phyloP scores from a whole-genome alignment of 805 yeast genomes.

The Cyberlindnera xishuangbannaensis region DNA sequence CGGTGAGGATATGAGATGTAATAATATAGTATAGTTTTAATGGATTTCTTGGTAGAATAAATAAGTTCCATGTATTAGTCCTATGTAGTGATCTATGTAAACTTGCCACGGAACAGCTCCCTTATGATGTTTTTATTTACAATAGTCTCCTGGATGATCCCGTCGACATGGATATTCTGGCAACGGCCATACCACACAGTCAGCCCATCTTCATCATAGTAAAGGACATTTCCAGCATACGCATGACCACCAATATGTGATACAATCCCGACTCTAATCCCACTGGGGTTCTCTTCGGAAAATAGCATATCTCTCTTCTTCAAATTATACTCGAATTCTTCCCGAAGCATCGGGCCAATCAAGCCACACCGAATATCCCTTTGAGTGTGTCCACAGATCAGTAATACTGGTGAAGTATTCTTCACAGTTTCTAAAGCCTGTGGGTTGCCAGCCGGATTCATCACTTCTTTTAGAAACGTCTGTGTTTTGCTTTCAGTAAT shows the following conservation, averaged over 20 bases:
- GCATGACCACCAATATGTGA: slow-evolving; percentile 86
- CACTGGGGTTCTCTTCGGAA: slow-evolving; percentile 18
- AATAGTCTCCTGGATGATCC: slow-evolving; percentile 53
- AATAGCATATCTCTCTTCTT: slow-evolving; percentile 28
- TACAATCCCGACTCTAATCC: slow-evolving; percentile 44
- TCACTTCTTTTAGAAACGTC: slow-evolving; percentile 36
- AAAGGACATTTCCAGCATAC: slow-evolving; percentile 76
- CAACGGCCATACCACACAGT: slow-evolving; percentile 75
- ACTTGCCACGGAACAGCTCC: slow-evolving; percentile 49
- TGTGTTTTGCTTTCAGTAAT: slow-evolving; percentile 13
- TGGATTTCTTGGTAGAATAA: too few relatives aligned
- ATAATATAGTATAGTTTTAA: too few relatives aligned
- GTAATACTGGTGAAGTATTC: slow-evolving; percentile 26
- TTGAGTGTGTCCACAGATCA: slow-evolving; percentile 62
- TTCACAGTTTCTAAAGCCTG: slow-evolving; percentile 19
- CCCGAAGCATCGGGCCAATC: slow-evolving; percentile 50
- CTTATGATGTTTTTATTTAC: slow-evolving; percentile 42
- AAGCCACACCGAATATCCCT: slow-evolving; percentile 65
- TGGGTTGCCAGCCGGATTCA: slow-evolving; percentile 31
- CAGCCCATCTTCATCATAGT: slow-evolving; percentile 38
- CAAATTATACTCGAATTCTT: slow-evolving; percentile 45
- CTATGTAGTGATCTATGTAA: too few relatives aligned
- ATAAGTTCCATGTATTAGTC: too few relatives aligned
- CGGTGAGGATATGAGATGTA: too few relatives aligned
- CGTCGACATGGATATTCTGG: slow-evolving; percentile 58